Base-by-base conservation (phyloP, 331 rosid species). In the Phaseolus coccineus region DNA sequence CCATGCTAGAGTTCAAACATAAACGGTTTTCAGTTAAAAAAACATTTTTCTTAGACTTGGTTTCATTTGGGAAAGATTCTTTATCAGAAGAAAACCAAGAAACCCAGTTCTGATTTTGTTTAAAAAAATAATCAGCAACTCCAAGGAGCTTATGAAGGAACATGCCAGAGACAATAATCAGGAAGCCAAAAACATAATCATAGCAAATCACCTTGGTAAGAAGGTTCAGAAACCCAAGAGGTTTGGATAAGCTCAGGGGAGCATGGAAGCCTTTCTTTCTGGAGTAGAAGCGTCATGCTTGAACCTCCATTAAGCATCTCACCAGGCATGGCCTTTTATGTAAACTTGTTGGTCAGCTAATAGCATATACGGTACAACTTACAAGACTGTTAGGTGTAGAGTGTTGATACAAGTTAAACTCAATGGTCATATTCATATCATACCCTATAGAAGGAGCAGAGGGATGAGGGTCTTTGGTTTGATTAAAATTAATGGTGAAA, bases 221-320 rank as follows among this genome's bases (percentile, higher is more conserved):
- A 86, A 86, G 85, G 81, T 69, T 85, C 61, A 55, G 92, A 68
- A 82, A 82, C 67, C 93, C 94, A 94, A 14, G 89, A 85, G 79
- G 92, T 88, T 10, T 83, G 87, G 19, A 87, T 84, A 66, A 82
- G 81, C 0, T 84, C 87, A 86, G 92, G 82, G 57, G 88, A 76
- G 64, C 79, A 76, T 77, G 94, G 88, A 27, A 74, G 88, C 67
- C 84, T 85, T 47, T 88, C 87, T 59, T 80, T 80, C 83, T 75
- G 87, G 5, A 85, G 86, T 10, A 84, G 65, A 78, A 87, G 77
- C 25, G 85, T 74, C 89, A 87, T 85, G 63, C 85, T 83, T 11
- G 97, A 71, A 71, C 42, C 81, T 57, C 87, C 89, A 67, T 57
- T 84, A 61, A 82, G 81, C 87, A 85, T 85, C 19, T 87, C 79